These are phyloP conservation scores for Golubevia pallescens DNA, from an alignment of 1,284 basidiomycete genomes.

Conservation along the genomic window DNA sequence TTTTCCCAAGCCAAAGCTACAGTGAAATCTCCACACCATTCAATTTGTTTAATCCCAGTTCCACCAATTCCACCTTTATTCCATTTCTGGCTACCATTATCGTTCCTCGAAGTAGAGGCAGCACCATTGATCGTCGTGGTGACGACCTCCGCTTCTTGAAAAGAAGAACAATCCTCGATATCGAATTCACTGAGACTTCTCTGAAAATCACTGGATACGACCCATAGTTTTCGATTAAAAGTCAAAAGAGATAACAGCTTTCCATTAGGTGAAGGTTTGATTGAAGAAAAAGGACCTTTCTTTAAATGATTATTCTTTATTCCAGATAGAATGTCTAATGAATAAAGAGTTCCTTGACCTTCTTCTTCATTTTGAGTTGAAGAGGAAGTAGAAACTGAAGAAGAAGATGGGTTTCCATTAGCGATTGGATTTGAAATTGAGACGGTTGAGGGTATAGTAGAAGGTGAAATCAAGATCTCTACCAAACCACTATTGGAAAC, in stretches of 20 bases:
- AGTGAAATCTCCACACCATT: slow-evolving; percentile 97
- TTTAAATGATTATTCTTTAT: slow-evolving; percentile 38
- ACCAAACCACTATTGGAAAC: no score
- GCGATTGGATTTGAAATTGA: slow-evolving; percentile 13
- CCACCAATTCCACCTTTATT: slow-evolving; percentile 30
- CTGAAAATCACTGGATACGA: slow-evolving; percentile 90
- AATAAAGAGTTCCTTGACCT: slow-evolving; percentile 19
- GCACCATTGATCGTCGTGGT: slow-evolving; percentile 17
- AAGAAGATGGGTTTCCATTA: no score
- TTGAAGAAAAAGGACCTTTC: slow-evolving; percentile 39
- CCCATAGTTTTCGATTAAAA: slow-evolving; percentile 72
- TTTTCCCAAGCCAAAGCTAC: slow-evolving; percentile 84
- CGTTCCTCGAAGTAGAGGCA: slow-evolving; percentile 6
- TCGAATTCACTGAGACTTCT: slow-evolving; percentile 84
- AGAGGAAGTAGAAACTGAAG: no score
- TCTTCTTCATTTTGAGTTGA: no score
- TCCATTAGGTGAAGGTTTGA: slow-evolving; percentile 50
- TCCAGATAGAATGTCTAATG: slow-evolving; percentile 21
- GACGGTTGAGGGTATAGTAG: slow-evolving; percentile 7
- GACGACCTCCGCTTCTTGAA: slow-evolving; percentile 27
- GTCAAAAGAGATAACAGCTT: slow-evolving; percentile 53
- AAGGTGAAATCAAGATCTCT: not conserved
- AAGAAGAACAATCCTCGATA: slow-evolving; percentile 18
- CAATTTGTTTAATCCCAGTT: slow-evolving; percentile 66
- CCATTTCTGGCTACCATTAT: no score